Evolutionary conservation across 164 flowering plant genomes (phyloP), one percentile per base, ranked within the genome.

Genomic region (Chimonanthus praecox): DNA sequence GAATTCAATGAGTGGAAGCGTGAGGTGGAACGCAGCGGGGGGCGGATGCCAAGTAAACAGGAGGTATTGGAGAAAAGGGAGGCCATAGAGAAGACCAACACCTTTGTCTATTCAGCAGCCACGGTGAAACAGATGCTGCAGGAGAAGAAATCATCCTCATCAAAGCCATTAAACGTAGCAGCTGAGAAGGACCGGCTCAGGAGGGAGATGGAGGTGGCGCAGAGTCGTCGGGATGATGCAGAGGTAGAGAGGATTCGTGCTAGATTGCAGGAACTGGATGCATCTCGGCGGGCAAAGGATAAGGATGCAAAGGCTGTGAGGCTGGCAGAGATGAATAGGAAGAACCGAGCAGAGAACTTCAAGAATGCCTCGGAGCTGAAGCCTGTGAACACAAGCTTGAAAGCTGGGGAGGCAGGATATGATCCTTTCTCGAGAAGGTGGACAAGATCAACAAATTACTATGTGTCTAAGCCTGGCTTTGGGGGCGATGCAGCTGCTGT

Each of bases 341-440:
- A 77, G 84, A 95, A 93, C 79, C 81, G 92, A 77, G 92, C 75
- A 8, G 98, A 95, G 82, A 95, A 95, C 73, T 95, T 90, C 84
- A 92, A 87, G 77, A 94, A 88, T 85, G 99, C 98, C 3, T 93
- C 97, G 2, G 92, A 82, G 60, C 0, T 86, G 74, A 93, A 85
- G 79, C 90, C 91, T 0, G 81, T 85, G 6, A 91, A 86, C 74
- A 80, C 87, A 7, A 72, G 84, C 72, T 78, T 93, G 74, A 91
- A 93, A 81, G 92, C 89, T 6, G 99, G 97, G 15, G 97, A 95
- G 76, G 98, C 93, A 2, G 99, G 97, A 7, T 93, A 95, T 76
- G 98, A 95, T 72, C 99, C 98, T 8, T 95, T 94, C 78, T 92
- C 99, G 7, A 88, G 98, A 81, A 86, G 99, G 80, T 93, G 97